Evolutionary conservation across 768 basidiomycete species (phyloP), one percentile per base, ranked within the genome.

Genomic region (Phlebiopsis gigantea): DNA sequence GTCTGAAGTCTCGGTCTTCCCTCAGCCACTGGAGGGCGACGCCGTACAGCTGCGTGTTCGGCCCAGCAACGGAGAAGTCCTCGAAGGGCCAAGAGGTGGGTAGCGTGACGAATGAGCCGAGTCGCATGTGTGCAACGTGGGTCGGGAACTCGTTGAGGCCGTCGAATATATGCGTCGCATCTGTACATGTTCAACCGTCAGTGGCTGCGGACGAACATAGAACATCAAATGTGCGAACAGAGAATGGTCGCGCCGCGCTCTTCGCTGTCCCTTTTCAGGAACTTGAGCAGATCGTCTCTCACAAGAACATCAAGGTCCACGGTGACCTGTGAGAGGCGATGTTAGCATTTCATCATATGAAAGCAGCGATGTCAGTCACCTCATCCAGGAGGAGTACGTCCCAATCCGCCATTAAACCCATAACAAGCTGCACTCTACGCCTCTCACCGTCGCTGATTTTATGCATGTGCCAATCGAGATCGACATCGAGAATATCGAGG

Each of bases 81-180:
- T 69, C 59, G n/a, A 80, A 69, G 2, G 85, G 83, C 93, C 94
- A 98, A 6, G 82, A 66, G 14, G 82, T 79, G 2, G 90, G 87
- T 17, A 76, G 75, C 1, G 80, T 84, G 12, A 84, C 75, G 54
- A 94, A 83, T 12, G 76, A 72, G 4, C 97, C 97, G 46, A 93
- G 78, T 24, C 88, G 84, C 85, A 99, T 88, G 67, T 98, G 97
- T 4, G 85, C 84, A 58, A 98, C 77, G 65, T 96, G 92, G 0
- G 95, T 98, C 3, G 97, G 96, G 75, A 96, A 98, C n/a, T 79
- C 71, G 65, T 82, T 81, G 28, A 98, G 72, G 10, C 95, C 96
- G 68, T 98, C 96, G 62, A 94, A 97, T 64, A 99, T 97, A 70
- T 99, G 97, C 1, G 95, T 98, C 10, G 95, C 93, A 72, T 97